Evolutionary conservation across 768 basidiomycete genomes (phyloP).

Genomic region (Mrakia blollopis): DNA sequence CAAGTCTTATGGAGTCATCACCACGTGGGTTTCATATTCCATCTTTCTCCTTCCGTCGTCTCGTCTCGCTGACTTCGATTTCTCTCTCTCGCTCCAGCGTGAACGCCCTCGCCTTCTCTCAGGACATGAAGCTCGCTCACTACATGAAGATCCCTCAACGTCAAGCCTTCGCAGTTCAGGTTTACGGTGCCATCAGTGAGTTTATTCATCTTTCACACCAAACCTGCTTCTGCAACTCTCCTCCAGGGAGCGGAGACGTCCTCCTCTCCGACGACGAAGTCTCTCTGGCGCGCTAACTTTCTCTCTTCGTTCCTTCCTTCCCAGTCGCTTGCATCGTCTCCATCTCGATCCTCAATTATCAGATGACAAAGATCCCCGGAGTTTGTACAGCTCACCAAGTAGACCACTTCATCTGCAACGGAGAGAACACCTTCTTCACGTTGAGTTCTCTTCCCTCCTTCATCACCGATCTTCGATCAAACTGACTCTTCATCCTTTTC

Average conservation of each 20-base stretch:
- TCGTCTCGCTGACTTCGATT: too few species aligned
- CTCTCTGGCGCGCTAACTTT: too few species aligned
- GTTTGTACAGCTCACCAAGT: slow-evolving; percentile 46
- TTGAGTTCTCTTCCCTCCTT: slow-evolving; percentile 32
- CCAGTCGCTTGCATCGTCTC: slow-evolving; percentile 11
- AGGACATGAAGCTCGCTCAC: slow-evolving; percentile 65
- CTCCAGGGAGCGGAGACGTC: too few species aligned
- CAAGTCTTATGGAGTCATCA: slow-evolving; percentile 33
- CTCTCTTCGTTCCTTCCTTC: not conserved
- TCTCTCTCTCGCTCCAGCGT: not conserved
- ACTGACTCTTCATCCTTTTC: too few species aligned
- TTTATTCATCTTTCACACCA: too few species aligned
- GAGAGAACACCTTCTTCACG: slow-evolving; percentile 47
- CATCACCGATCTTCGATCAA: too few species aligned
- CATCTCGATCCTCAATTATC: slow-evolving; percentile 40
- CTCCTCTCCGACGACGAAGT: too few species aligned
- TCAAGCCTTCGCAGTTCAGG: slow-evolving; percentile 55
- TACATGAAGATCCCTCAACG: slow-evolving; percentile 71
- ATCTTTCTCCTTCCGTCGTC: too few species aligned
- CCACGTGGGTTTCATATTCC: too few species aligned
- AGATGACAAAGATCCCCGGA: slow-evolving; percentile 46
- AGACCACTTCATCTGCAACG: slow-evolving; percentile 30
- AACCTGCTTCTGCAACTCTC: too few species aligned
- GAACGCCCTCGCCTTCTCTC: slow-evolving; percentile 61
- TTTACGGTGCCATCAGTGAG: not conserved